Conservation (phyloP, 2,329 filamentous ascomycete species). For the Hymenoscyphus scutula region DNA sequence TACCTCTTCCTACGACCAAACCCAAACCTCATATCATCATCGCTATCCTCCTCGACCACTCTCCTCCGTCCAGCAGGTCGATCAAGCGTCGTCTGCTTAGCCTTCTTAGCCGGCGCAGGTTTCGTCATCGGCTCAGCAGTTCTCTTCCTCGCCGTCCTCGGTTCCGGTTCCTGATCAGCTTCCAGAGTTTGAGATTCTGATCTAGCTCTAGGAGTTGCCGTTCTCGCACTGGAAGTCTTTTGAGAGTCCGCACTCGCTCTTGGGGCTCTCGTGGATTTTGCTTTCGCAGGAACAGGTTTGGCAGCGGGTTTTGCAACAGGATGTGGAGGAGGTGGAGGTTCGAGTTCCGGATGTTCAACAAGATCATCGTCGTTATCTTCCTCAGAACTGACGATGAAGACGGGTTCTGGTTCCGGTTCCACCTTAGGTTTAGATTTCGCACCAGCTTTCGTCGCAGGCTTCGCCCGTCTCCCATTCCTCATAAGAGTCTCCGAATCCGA, state of each 20-base stretch:
- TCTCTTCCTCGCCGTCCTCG: conserved; percentile 23
- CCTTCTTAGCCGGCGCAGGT: conserved; percentile 30
- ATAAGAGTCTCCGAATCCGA: neutral
- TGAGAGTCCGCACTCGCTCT: neutral
- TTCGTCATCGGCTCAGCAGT: conserved; percentile 26
- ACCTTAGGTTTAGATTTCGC: neutral
- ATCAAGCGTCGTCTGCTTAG: conserved; percentile 19
- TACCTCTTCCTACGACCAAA: conserved; percentile 27
- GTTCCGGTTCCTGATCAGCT: conserved; percentile 5
- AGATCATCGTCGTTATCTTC: neutral
- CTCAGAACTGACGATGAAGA: neutral
- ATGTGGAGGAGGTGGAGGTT: neutral
- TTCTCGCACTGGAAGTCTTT: neutral
- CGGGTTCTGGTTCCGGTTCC: neutral
- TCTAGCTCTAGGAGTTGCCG: neutral
- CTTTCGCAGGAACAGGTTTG: neutral
- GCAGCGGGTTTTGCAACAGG: neutral
- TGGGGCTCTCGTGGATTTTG: too few species aligned
- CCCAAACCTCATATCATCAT: conserved; percentile 34
- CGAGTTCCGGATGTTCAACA: neutral
- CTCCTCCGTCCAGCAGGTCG: conserved; percentile 17
- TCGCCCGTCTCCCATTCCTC: neutral
- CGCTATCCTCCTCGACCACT: conserved; percentile 31
- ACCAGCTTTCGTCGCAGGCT: neutral
- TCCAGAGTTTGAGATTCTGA: neutral